phyloP scores from a whole-genome alignment of 78 protist species.

The Speleostelium caveatum region DNA sequence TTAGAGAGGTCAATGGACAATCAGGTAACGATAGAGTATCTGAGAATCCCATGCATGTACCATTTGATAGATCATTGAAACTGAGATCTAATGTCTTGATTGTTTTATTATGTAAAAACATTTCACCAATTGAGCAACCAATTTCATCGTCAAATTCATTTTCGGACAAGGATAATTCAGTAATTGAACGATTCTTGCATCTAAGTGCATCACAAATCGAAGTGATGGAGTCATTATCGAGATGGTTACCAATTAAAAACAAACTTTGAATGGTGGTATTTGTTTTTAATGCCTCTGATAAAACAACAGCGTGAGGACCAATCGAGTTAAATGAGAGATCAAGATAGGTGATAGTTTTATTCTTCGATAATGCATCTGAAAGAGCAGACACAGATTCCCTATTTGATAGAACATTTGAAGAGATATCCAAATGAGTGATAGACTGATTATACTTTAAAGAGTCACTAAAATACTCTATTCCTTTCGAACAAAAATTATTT shows the following conservation, averaged over 20 bases:
- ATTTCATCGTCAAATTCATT: slow-evolving; percentile 57
- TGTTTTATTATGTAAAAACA: slow-evolving; percentile 23
- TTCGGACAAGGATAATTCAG: slow-evolving; percentile 45
- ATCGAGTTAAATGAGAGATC: slow-evolving; percentile 49
- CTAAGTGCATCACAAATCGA: slow-evolving; percentile 14
- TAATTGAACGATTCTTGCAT: slow-evolving; percentile 21
- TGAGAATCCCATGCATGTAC: slow-evolving; percentile 18
- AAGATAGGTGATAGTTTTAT: slow-evolving; percentile 24
- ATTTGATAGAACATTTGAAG: slow-evolving; percentile 3
- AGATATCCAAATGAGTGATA: slow-evolving; percentile 14
- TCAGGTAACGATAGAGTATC: slow-evolving; percentile 10
- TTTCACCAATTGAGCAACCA: slow-evolving; percentile 40
- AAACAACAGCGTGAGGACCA: slow-evolving; percentile 16
- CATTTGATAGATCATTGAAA: slow-evolving; percentile 28
- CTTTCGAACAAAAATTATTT: not conserved
- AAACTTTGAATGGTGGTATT: slow-evolving; percentile 8
- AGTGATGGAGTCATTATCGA: slow-evolving; percentile 43
- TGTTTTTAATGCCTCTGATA: not conserved
- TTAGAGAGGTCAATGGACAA: not conserved
- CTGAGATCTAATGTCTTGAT: slow-evolving; percentile 34
- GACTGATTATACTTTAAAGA: slow-evolving; percentile 37
- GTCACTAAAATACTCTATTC: slow-evolving; percentile 28
- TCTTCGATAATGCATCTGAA: slow-evolving; percentile 10
- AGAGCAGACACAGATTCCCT: not conserved
- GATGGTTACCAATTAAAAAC: slow-evolving; percentile 61